Evolutionary conservation across 495 filamentous ascomycete species (phyloP), one percentile per base, ranked within the genome.

Genomic region (Podospora tetraspora): DNA sequence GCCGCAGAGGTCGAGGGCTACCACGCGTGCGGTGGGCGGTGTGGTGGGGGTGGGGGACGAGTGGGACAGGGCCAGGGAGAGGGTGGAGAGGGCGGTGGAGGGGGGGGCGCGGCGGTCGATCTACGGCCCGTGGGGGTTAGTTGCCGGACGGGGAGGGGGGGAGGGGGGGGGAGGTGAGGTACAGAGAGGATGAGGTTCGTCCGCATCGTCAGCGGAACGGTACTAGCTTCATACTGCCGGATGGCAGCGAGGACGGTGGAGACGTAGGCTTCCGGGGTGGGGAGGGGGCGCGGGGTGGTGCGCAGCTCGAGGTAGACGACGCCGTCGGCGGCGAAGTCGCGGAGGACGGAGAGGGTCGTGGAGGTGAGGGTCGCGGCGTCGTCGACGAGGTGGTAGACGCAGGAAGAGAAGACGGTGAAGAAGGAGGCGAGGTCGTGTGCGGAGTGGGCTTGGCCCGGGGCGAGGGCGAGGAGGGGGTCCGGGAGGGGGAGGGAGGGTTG

Each of bases 251-350:
- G 84, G 37, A 94, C 81, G 3, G 86, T 84, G n/a, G 78, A 66
- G 52, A 94, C 80, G 77, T 95, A 95, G 61, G 81, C 78, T 12
- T 81, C 75, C 16, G 79, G 80, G 19, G 72, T 70, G 2, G 85
- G 81, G 29, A 87, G 83, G 8, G 84, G 81, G 56, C 92, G 85
- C 4, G 92, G 92, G 4, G 92, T 95, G 6, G 92, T 93, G 29
- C 92, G 88, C 6, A 96, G 85, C 72, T 96, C 92, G 30, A 94
- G 83, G 72, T 96, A 94, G 58, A 87, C 83, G 12, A 94, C 89
- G 29, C 90, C 90, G 68, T 95, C 92, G 25, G 72, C 73, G 59
- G 84, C 81, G 71, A 95, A 96, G 77, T 89, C 85, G 27, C 79
- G 70, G n/a, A 95, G 83, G 9, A 95, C 91, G 30, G 86, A 83